These are phyloP conservation scores for Blakeslea trispora DNA, from an alignment of 371 early-diverging fungal genomes.

Conservation along the genomic window DNA sequence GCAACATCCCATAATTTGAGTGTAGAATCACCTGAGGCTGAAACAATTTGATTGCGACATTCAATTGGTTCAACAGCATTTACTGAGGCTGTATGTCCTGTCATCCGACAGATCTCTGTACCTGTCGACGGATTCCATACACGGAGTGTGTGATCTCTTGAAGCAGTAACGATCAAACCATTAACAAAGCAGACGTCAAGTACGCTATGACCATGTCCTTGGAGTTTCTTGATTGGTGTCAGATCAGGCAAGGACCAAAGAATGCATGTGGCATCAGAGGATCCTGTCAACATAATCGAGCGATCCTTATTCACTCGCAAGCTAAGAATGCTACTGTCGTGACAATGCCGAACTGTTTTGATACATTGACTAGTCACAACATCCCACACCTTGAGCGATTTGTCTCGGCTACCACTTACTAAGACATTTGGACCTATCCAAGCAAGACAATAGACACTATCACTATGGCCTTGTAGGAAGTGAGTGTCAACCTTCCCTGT, in stretches of 20 bases:
- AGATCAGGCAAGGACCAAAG: slow-evolving; percentile 78
- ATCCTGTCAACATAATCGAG: slow-evolving; percentile 84
- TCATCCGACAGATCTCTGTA: slow-evolving; percentile 62
- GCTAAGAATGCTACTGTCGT: slow-evolving; percentile 88
- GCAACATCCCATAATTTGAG: slow-evolving; percentile 87
- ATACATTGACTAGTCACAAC: slow-evolving; percentile 63
- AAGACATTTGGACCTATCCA: slow-evolving; percentile 69
- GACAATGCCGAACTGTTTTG: slow-evolving; percentile 51
- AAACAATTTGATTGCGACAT: slow-evolving; percentile 65
- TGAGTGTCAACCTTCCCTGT: slow-evolving; percentile 37
- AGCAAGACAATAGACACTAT: slow-evolving; percentile 94
- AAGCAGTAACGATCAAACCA: slow-evolving; percentile 77
- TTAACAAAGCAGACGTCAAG: slow-evolving; percentile 79
- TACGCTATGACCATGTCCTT: slow-evolving; percentile 79
- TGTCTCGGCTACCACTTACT: slow-evolving; percentile 93
- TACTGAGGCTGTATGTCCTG: slow-evolving; percentile 86
- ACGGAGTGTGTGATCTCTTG: slow-evolving; percentile 65
- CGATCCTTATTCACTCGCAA: slow-evolving; percentile 83
- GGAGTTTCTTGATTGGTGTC: slow-evolving; percentile 43
- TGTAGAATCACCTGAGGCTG: slow-evolving; percentile 87
- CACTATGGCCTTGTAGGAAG: slow-evolving; percentile 79
- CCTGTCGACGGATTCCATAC: slow-evolving; percentile 53
- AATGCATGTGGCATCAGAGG: slow-evolving; percentile 87
- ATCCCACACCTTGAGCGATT: slow-evolving; percentile 84
- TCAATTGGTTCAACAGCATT: slow-evolving; percentile 78